phyloP scores from a whole-genome alignment of 2,329 filamentous ascomycete genomes.

The Coniella lustricola region DNA sequence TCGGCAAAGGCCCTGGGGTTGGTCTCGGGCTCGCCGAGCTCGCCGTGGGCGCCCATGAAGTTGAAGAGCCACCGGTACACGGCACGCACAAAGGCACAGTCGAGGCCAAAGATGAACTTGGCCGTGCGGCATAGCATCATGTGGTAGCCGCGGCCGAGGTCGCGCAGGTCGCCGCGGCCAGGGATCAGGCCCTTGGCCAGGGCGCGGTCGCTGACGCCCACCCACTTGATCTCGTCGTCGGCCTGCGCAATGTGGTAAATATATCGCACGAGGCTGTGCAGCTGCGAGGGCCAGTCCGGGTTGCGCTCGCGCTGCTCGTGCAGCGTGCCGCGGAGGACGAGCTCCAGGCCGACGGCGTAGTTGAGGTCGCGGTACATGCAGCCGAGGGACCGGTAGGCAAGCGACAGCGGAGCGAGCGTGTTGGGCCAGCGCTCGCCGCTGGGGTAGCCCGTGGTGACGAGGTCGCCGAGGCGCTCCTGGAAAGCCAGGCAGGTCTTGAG shows the following conservation, averaged over 20 bases:
- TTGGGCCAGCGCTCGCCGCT: slow-evolving; percentile 21
- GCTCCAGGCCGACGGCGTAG: slow-evolving; percentile 20
- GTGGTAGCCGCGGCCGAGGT: slow-evolving; percentile 21
- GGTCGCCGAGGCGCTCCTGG: slow-evolving; percentile 17
- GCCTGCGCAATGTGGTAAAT: slow-evolving; percentile 15
- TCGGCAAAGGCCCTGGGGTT: slow-evolving; percentile 18
- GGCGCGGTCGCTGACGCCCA: neutral
- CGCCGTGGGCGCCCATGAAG: slow-evolving; percentile 2
- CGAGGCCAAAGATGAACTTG: slow-evolving; percentile 19
- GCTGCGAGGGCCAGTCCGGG: slow-evolving; percentile 22
- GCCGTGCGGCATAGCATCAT: slow-evolving; percentile 16
- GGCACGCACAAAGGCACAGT: slow-evolving; percentile 18
- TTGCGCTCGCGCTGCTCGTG: slow-evolving; percentile 15
- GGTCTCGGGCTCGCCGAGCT: slow-evolving; percentile 9
- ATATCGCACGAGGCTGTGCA: slow-evolving; percentile 19
- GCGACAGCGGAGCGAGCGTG: slow-evolving; percentile 24
- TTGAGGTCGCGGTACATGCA: slow-evolving; percentile 19
- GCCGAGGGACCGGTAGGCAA: slow-evolving; percentile 19
- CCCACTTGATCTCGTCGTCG: slow-evolving; percentile 13
- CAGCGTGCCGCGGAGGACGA: slow-evolving; percentile 22
- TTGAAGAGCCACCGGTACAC: slow-evolving; percentile 17
- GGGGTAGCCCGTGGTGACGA: slow-evolving; percentile 15
- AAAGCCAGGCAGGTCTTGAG: slow-evolving; percentile 16
- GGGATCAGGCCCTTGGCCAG: too few relatives aligned
- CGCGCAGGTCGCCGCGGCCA: slow-evolving; percentile 14